A percentile compares a stretch with the other conserved stretches of the same genome.
Evolutionary conservation across 1,139 yeast species (phyloP).

Genomic region (Pneumocystis wakefieldiae): DNA sequence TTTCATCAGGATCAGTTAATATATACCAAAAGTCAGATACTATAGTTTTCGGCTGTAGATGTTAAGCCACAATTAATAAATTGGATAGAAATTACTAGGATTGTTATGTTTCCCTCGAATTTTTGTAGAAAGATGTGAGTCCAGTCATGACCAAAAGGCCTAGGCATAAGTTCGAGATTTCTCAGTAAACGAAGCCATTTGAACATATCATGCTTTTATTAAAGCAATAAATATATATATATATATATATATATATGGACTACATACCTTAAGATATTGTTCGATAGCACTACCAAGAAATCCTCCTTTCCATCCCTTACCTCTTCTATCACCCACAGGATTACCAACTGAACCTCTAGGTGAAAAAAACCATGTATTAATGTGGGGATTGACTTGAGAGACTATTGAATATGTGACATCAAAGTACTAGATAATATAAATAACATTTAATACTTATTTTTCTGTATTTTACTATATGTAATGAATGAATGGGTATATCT

Average conservation of each 20-base stretch:
- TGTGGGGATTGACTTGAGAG: conserved; percentile 74
- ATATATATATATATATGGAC: neutral
- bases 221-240: neutral
- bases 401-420: conserved; percentile 65
- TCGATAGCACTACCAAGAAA: conserved; percentile 60
- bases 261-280: conserved; percentile 24
- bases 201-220: conserved; percentile 53
- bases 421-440: conserved; percentile 30
- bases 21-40: conserved; percentile 45
- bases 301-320: conserved; percentile 55
- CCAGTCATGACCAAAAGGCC: conserved; percentile 64
- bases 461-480: conserved; percentile 32
- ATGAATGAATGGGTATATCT: conserved; percentile 53
- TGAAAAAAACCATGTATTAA: conserved; percentile 58
- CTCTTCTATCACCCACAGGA: conserved; percentile 53
- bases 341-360: conserved; percentile 72
- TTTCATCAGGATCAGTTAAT: conserved; percentile 52
- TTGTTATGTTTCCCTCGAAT: conserved; percentile 60
- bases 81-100: conserved; percentile 54
- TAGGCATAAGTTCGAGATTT: conserved; percentile 52
- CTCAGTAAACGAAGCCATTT: conserved; percentile 62
- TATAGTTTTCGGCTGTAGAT: neutral
- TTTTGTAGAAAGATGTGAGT: conserved; percentile 60
- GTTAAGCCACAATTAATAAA: neutral
- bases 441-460: neutral